These are phyloP conservation scores for Verticillium longisporum DNA, from an alignment of 2,329 filamentous ascomycete species.

Conservation along the genomic window DNA sequence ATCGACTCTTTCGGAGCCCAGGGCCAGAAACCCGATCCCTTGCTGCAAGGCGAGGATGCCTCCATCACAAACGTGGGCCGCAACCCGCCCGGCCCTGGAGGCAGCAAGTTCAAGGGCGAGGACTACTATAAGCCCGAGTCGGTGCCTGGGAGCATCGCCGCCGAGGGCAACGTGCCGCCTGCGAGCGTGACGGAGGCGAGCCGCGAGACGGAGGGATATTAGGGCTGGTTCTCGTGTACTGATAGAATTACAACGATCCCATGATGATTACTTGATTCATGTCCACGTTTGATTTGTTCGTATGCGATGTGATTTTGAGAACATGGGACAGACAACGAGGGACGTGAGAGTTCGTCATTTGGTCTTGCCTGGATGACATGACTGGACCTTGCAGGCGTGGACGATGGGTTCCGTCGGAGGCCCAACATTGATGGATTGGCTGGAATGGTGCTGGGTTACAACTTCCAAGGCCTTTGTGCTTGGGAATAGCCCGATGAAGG, in stretches of 20 bases:
- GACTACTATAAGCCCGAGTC: conserved; percentile 33
- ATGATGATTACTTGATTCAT: neutral
- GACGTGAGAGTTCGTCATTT: too few species aligned
- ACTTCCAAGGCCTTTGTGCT: too few species aligned
- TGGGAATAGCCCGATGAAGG: too few species aligned
- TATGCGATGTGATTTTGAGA: too few species aligned
- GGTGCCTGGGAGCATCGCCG: conserved; percentile 27
- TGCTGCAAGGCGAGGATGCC: conserved; percentile 26
- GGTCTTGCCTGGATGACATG: too few species aligned
- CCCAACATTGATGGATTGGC: too few species aligned
- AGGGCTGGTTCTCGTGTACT: too few species aligned
- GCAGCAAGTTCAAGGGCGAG: conserved; percentile 30
- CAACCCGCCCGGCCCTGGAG: conserved; percentile 25
- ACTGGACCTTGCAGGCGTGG: too few species aligned
- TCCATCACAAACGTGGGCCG: conserved; percentile 29
- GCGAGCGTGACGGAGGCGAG: conserved; percentile 30
- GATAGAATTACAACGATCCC: neutral
- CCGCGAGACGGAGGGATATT: conserved; percentile 16
- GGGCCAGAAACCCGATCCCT: conserved; percentile 5
- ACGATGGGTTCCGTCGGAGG: too few species aligned
- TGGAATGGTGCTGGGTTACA: too few species aligned
- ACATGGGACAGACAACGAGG: too few species aligned
- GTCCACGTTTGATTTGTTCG: too few species aligned
- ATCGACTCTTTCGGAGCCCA: neutral
- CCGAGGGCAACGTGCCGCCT: conserved; percentile 31